Evolutionary conservation across 371 early-diverging fungal species (phyloP).

Genomic region (Mortierella sp.): DNA sequence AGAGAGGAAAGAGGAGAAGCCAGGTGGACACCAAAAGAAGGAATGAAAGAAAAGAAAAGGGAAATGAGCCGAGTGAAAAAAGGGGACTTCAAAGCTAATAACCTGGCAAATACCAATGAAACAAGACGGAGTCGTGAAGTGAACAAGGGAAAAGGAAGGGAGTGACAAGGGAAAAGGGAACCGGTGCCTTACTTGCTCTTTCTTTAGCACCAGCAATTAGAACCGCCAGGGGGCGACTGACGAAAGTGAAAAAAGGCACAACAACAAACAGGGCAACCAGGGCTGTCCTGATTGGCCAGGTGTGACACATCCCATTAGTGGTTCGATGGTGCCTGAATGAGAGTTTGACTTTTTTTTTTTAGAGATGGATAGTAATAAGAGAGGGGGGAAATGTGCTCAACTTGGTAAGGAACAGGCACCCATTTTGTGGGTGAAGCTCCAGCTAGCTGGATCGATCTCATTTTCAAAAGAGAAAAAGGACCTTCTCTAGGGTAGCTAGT

Average conservation of each 20-base stretch:
- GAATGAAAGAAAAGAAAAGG: not conserved
- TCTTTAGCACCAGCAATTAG: too few species aligned
- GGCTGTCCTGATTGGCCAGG: too few species aligned
- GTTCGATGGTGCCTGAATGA: not conserved
- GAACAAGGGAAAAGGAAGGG: not conserved
- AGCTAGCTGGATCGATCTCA: slow-evolving; percentile 40
- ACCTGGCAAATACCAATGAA: not conserved
- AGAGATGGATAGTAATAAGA: not conserved
- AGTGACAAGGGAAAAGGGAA: not conserved
- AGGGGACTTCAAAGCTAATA: not conserved
- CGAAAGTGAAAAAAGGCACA: too few species aligned
- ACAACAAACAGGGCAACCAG: too few species aligned
- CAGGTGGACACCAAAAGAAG: not conserved
- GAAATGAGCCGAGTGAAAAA: not conserved
- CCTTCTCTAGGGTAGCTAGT: slow-evolving; percentile 44
- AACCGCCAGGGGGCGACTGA: too few species aligned
- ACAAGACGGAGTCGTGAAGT: slow-evolving; percentile 2
- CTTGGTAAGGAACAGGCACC: slow-evolving; percentile 49
- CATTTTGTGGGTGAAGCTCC: slow-evolving; percentile 30
- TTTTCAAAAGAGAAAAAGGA: slow-evolving; percentile 12
- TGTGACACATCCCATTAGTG: too few species aligned
- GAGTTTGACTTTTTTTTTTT: not conserved
- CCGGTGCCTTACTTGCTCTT: not conserved
- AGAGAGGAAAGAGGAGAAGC: not conserved
- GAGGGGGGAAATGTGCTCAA: slow-evolving; percentile 27